These are phyloP conservation scores for Bryopsis sp. DNA, from an alignment of 139 green algal species.

Conservation along the genomic window DNA sequence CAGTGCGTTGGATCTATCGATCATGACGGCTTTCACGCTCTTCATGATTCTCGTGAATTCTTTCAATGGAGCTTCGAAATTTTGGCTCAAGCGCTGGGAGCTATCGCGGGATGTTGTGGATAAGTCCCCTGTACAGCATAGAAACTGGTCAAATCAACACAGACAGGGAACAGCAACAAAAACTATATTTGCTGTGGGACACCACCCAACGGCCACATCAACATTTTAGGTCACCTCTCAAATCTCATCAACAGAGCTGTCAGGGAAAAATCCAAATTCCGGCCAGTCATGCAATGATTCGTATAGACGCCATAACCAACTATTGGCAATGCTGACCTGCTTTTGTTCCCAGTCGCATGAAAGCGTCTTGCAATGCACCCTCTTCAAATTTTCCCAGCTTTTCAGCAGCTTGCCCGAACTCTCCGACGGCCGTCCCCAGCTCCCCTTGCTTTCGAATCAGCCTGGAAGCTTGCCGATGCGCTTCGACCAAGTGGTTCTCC, in stretches of 20 bases:
- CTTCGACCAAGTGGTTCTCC: slow-evolving; percentile 75
- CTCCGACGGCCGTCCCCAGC: slow-evolving; percentile 50
- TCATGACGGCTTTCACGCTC: slow-evolving; percentile 54
- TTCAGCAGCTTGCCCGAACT: slow-evolving; percentile 59
- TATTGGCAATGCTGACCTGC: slow-evolving; percentile 7
- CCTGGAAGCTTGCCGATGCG: slow-evolving; percentile 54
- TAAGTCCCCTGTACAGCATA: slow-evolving; percentile 12
- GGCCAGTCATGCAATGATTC: too few species aligned
- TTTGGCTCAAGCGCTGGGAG: slow-evolving; percentile 24
- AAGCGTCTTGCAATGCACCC: slow-evolving; percentile 35
- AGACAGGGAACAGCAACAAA: not conserved
- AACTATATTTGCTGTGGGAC: too few species aligned
- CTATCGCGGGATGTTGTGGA: slow-evolving; percentile 17
- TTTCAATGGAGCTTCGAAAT: slow-evolving; percentile 80
- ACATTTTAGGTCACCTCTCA: too few species aligned
- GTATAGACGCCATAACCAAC: too few species aligned
- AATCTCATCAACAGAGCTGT: too few species aligned
- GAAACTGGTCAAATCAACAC: not conserved
- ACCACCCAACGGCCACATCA: too few species aligned
- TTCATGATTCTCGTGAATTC: slow-evolving; percentile 64
- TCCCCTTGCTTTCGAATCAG: slow-evolving; percentile 65
- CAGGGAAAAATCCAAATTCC: too few species aligned
- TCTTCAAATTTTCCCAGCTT: slow-evolving; percentile 45
- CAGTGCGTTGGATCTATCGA: slow-evolving; percentile 50
- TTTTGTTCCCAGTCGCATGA: slow-evolving; percentile 25